A percentile compares a stretch with the other conserved stretches of the same genome.
Evolutionary conservation across 371 early-diverging fungal species (phyloP).

Genomic region (Haplosporangium sp.): DNA sequence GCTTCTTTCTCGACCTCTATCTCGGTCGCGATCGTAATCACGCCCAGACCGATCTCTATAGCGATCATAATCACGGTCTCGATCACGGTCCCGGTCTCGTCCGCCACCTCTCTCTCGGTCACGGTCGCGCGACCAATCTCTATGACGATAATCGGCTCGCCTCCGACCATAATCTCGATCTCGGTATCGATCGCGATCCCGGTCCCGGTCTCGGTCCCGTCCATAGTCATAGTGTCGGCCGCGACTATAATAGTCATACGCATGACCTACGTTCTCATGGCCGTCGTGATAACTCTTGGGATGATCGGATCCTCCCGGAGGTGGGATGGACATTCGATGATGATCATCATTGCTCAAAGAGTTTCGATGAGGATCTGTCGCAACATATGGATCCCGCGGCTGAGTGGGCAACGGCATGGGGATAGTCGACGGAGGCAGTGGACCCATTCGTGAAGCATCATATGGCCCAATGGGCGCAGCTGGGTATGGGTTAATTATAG

Average conservation of each 20-base stretch:
- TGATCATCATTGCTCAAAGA: slow-evolving; percentile 20
- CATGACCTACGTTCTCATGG: slow-evolving; percentile 10
- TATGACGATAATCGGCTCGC: slow-evolving; percentile 27
- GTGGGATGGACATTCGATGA: slow-evolving; percentile 9
- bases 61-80: slow-evolving; percentile 23
- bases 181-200: slow-evolving; percentile 28
- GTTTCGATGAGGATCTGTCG: slow-evolving; percentile 16
- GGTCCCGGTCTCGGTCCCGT: slow-evolving; percentile 34
- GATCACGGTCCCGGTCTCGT: slow-evolving; percentile 31
- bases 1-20: slow-evolving; percentile 34
- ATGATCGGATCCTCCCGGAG: not conserved
- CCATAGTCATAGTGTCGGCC: slow-evolving; percentile 36
- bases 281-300: slow-evolving; percentile 27
- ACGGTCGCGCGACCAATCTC: slow-evolving; percentile 49
- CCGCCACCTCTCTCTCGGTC: slow-evolving; percentile 31
- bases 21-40: slow-evolving; percentile 32
- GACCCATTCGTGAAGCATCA: slow-evolving; percentile 14
- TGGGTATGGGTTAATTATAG: not conserved
- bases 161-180: slow-evolving; percentile 39
- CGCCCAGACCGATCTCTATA: slow-evolving; percentile 31
- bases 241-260: slow-evolving; percentile 39
- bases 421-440: slow-evolving; percentile 1
- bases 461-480: not conserved
- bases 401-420: not conserved
- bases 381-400: slow-evolving; percentile 6